Conservation (phyloP, 2,329 filamentous ascomycete genomes). For the Waltergamsia citrina region DNA sequence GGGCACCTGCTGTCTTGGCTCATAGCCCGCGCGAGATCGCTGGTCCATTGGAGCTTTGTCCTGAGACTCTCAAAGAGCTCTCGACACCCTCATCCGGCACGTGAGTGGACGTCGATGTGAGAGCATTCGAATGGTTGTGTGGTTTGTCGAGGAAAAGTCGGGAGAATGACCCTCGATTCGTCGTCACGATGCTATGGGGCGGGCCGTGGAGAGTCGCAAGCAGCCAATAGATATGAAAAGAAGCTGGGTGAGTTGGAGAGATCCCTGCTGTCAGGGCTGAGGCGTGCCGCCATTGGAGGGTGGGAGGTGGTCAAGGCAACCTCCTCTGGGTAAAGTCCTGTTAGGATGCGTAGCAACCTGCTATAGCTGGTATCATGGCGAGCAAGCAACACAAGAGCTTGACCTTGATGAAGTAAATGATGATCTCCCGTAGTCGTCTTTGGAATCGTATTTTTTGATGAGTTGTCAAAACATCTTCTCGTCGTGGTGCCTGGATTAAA, state of each 20-base stretch:
- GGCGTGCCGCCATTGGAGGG: slow-evolving; percentile 2
- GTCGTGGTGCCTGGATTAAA: slow-evolving; percentile 7
- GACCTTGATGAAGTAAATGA: no score
- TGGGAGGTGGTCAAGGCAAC: not conserved
- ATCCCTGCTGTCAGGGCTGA: slow-evolving; percentile 1
- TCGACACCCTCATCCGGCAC: slow-evolving; percentile 2
- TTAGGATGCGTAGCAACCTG: no score
- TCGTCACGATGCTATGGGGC: not conserved
- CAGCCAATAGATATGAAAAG: not conserved
- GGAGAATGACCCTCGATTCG: slow-evolving; percentile 2
- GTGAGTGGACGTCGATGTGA: slow-evolving; percentile 6
- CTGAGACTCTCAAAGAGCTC: no score
- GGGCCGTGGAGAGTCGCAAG: slow-evolving; percentile 1
- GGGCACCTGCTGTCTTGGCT: no score
- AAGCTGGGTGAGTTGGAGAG: not conserved
- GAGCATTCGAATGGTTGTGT: slow-evolving; percentile 1
- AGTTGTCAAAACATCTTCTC: slow-evolving; percentile 16
- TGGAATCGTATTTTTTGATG: no score
- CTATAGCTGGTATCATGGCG: not conserved
- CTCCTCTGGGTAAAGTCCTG: no score
- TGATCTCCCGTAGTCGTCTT: not conserved
- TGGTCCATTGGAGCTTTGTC: no score
- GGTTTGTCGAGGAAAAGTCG: not conserved
- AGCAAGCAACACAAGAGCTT: not conserved
- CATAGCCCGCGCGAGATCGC: no score